Conservation (phyloP, 2,329 filamentous ascomycete genomes). For the Phaeoacremonium minimum region DNA sequence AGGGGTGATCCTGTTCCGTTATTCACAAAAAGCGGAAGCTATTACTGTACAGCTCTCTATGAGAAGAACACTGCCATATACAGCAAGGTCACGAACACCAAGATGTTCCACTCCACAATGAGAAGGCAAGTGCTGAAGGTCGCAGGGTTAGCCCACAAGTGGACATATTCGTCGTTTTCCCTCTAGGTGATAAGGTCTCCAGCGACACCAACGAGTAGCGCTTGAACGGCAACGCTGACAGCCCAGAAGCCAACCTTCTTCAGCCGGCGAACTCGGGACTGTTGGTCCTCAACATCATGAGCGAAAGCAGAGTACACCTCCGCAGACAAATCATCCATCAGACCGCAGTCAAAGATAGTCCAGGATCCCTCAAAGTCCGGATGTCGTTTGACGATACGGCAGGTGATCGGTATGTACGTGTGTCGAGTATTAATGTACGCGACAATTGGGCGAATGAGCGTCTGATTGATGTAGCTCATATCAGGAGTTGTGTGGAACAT, state of each 20-base stretch:
- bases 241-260: constrained; percentile 96
- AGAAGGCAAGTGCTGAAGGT: no score
- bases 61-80: no score
- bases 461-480: constrained; percentile 93
- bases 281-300: constrained; percentile 82
- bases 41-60: no score
- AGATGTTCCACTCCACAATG: no score
- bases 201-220: constrained; percentile 90
- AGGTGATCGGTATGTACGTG: constrained; percentile 93
- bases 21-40: no score
- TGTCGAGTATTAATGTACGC: constrained; percentile 96
- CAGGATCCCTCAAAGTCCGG: constrained; percentile 92
- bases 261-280: constrained; percentile 78
- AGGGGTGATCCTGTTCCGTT: no score
- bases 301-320: constrained; percentile 96
- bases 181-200: constrained; percentile 60
- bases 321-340: constrained; percentile 89
- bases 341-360: constrained; percentile 88
- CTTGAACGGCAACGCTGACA: constrained; percentile 85
- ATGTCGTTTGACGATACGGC: constrained; percentile 84
- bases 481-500: constrained; percentile 74
- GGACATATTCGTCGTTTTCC: no score
- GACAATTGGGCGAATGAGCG: constrained; percentile 90
- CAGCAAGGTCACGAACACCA: no score
- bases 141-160: no score